Conservation (phyloP, 2,329 filamentous ascomycete species). For the Scedosporium minutisporum region DNA sequence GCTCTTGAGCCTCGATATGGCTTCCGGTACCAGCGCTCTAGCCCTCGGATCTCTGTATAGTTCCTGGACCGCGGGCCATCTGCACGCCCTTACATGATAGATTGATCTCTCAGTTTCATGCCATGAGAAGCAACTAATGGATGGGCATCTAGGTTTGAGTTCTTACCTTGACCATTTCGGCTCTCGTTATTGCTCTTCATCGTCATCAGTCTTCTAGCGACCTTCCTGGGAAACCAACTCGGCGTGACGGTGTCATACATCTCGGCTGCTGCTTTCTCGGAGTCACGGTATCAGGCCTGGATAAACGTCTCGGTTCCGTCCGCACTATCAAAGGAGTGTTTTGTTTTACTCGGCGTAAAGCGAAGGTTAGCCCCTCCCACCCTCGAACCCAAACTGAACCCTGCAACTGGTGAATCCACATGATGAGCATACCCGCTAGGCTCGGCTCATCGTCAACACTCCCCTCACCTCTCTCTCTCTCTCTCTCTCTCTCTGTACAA, state of each 20-base stretch:
- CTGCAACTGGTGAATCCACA: not conserved
- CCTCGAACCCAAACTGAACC: not conserved
- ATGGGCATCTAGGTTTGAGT: constrained; percentile 4
- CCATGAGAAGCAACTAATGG: not conserved
- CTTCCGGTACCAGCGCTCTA: no score
- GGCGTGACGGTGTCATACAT: constrained; percentile 5
- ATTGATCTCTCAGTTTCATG: not conserved
- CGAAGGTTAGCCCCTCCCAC: not conserved
- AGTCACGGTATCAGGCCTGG: constrained; percentile 6
- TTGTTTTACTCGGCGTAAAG: not conserved
- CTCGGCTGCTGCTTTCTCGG: constrained; percentile 4
- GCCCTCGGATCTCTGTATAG: not conserved
- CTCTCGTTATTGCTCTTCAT: not conserved
- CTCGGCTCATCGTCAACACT: no score
- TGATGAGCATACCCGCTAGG: not conserved
- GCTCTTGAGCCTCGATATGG: no score
- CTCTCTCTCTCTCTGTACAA: no score
- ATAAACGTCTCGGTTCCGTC: constrained; percentile 2
- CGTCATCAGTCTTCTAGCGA: not conserved
- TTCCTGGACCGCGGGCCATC: not conserved
- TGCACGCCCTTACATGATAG: not conserved
- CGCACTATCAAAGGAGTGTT: not conserved
- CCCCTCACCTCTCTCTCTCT: no score
- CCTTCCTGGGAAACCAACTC: not conserved
- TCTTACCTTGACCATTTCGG: constrained; percentile 2